Evolutionary conservation across 805 yeast genomes (phyloP), one percentile per base, ranked within the genome.

Genomic region (Tetrapisispora fleetii): DNA sequence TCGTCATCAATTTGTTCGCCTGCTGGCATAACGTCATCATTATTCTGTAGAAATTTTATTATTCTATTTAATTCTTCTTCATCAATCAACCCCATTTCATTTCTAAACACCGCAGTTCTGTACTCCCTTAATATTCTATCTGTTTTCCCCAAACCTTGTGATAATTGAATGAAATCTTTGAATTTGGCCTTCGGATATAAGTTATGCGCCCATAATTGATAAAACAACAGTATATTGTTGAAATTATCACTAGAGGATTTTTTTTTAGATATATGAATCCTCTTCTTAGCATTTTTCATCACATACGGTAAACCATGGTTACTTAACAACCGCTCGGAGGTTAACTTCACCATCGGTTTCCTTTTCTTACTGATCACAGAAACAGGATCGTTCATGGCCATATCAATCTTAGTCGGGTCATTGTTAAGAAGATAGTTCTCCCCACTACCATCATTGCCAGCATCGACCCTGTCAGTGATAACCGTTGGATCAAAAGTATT

Each of bases 181-280:
- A 89, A 85, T 52, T 78, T 81, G 16, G 93, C 87, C 67, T 83
- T 85, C 4, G 96, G 95, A 59, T 76, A 87, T 37, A 88, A 57
- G 21, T 75, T 70, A 62, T 85, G 91, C 0, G 83, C 88, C 90
- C 91, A 85, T 33, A 80, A 57, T 63, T 83, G 88, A 61, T 83
- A 85, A 36, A 75, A 70, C 30, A 73, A 72, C 8, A 83, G 61
- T 7, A 85, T 60, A 24, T 56, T 52, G 1, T 58, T 48, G 37
- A 64, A 52, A 46, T 64, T 64, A 16, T 61, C 64, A 42, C 58
- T 52, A 11, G 52, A 51, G 11, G 50, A 54, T 21, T 56, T 56
- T 28, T 54, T 57, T 40, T 50, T 58, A 35, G 68, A 58, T 45
- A 72, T 70, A 43, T 65, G 63, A 46, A 68, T 60, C 16, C 63